A percentile compares a stretch with the other conserved stretches of the same genome.
Evolutionary conservation across 2,329 filamentous ascomycete genomes (phyloP).

Genomic region (Colletotrichum ledebouriae): DNA sequence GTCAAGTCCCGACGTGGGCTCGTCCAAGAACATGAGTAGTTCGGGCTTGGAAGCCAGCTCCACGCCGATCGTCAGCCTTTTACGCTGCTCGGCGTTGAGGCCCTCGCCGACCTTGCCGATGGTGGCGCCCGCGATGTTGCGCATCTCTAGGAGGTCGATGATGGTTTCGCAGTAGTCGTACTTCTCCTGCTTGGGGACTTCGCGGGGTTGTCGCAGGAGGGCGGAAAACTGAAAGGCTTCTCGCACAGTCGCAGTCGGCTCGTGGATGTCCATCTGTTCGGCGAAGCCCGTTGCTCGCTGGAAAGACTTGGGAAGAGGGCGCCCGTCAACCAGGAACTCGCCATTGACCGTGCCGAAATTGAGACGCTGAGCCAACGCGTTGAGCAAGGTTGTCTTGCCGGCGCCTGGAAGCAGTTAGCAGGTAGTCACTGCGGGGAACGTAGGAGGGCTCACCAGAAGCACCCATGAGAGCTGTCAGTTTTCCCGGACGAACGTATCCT

Average conservation of each 20-base stretch:
- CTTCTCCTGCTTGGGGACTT: constrained; percentile 72
- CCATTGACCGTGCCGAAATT: constrained; percentile 83
- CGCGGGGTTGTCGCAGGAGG: constrained; percentile 70
- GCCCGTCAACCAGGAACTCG: constrained; percentile 83
- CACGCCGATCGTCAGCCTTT: constrained; percentile 68
- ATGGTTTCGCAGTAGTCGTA: constrained; percentile 77
- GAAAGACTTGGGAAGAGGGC: constrained; percentile 79
- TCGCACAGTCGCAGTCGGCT: constrained; percentile 74
- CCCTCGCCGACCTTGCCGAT: constrained; percentile 72
- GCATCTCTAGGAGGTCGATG: constrained; percentile 77
- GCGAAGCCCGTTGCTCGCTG: constrained; percentile 82
- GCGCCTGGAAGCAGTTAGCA: constrained; percentile 48
- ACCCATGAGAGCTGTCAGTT: constrained; percentile 83
- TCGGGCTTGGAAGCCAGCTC: constrained; percentile 70
- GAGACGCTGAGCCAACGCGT: constrained; percentile 80
- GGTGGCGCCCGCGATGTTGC: constrained; percentile 73
- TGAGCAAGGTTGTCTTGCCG: constrained; percentile 82
- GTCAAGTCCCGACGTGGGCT: constrained; percentile 71
- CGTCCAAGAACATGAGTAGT: constrained; percentile 75
- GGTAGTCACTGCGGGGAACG: background rate
- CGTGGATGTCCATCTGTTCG: constrained; percentile 77
- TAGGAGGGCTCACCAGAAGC: constrained; percentile 55
- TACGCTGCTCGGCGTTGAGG: constrained; percentile 71
- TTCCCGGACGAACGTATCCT: constrained; percentile 88
- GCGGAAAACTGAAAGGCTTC: constrained; percentile 77